These are phyloP conservation scores for Lepraria neglecta DNA, from an alignment of 495 filamentous ascomycete species.

Conservation along the genomic window DNA sequence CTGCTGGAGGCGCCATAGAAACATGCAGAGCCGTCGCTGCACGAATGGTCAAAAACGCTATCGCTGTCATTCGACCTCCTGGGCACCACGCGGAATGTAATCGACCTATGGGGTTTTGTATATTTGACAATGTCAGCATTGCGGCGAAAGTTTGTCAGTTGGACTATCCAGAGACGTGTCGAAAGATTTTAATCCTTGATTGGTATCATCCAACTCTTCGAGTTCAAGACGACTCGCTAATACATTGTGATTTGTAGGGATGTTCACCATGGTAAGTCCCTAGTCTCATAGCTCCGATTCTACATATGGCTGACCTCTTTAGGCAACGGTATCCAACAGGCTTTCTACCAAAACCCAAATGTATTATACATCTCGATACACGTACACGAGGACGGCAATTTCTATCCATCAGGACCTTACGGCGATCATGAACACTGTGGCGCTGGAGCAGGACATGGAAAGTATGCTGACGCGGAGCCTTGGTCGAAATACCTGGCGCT, in stretches of 20 bases:
- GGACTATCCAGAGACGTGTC: slow-evolving; percentile 66
- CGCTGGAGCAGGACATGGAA: slow-evolving; percentile 62
- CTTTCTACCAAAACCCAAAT: slow-evolving; percentile 91
- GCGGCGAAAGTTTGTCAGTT: slow-evolving; percentile 76
- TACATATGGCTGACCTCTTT: slow-evolving; percentile 18
- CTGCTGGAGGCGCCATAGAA: slow-evolving; percentile 93
- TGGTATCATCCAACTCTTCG: slow-evolving; percentile 59
- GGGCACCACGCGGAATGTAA: slow-evolving; percentile 90
- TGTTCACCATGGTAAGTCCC: slow-evolving; percentile 52
- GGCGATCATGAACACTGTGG: slow-evolving; percentile 76
- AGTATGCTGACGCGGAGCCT: slow-evolving; percentile 32
- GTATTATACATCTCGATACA: slow-evolving; percentile 96
- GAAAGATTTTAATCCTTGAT: slow-evolving; percentile 87
- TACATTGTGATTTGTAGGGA: slow-evolving; percentile 38
- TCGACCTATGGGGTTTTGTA: slow-evolving; percentile 83
- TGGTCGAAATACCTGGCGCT: neutral
- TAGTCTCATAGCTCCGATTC: slow-evolving; percentile 13
- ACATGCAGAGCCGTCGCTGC: slow-evolving; percentile 77
- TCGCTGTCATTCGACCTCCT: slow-evolving; percentile 89
- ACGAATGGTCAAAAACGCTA: slow-evolving; percentile 80
- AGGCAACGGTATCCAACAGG: slow-evolving; percentile 95
- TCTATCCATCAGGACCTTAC: slow-evolving; percentile 75
- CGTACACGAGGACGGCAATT: slow-evolving; percentile 70
- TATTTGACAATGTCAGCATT: slow-evolving; percentile 95
- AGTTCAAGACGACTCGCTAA: slow-evolving; percentile 3